Evolutionary conservation across 2,329 filamentous ascomycete genomes (phyloP), one percentile per base, ranked within the genome.

Genomic region (Xylariaceae sp.): DNA sequence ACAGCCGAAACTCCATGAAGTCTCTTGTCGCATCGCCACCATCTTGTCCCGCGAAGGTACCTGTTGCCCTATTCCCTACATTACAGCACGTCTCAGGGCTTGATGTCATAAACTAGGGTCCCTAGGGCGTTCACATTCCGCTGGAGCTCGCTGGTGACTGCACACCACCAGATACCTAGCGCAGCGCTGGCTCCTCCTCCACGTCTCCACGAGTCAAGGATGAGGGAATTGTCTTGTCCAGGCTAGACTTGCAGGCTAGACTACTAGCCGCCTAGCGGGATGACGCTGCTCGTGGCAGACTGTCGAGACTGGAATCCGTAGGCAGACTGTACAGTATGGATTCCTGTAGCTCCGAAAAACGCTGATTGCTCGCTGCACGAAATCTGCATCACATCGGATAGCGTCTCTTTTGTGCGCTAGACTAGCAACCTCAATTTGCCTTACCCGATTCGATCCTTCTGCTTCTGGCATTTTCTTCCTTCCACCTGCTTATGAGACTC

Each of bases 361-460:
- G 58, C 58, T 53, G 51, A 57, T 52, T 49, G 39, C 51, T 55
- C 47, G 45, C 55, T 63, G 56, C 59, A 59, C 56, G 54, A 59
- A 57, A 65, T 64, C 49, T 44, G 57, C 59, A 54, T 55, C 53
- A 57, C 61, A 55, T 56, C 57, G 61, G 61, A 57, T 61, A 62
- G 59, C 45, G 58, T 57, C 23, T 56, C 53, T 55, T 50, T 45
- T 30, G 18, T 11, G 17, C 7, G 23, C 23, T 30, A 30, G 23
- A 4, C 7, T 49, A 15, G 15, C 15, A n/a, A 17, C n/a, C 15
- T 49, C 10, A 34, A 42, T 42, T 42, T 42, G 9, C 8, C 37
- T 42, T 42, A 8, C 37, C 37, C 37, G 37, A 9, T 42, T 42
- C 11, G 4, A 2, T 42, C 37, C 11, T 42, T 30, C 23, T 30